phyloP scores from a whole-genome alignment of 768 basidiomycete species.

The Suillus plorans region DNA sequence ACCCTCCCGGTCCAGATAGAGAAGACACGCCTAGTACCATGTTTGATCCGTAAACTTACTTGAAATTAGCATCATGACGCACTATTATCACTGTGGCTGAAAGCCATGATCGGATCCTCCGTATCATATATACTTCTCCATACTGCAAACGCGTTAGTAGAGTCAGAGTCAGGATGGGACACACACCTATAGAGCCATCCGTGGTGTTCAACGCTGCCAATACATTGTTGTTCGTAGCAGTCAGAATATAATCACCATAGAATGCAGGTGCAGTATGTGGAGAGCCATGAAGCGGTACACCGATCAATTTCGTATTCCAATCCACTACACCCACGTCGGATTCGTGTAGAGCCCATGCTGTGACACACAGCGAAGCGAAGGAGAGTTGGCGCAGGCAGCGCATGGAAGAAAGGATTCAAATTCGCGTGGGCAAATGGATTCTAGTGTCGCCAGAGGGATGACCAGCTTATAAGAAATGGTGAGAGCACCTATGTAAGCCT shows the following conservation, averaged over 20 bases:
- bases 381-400: constrained; percentile 18
- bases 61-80: constrained; percentile 23
- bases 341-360: constrained; percentile 56
- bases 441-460: neutral
- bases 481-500: constrained; percentile 10
- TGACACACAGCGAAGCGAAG: constrained; percentile 18
- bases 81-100: constrained; percentile 61
- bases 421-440: neutral
- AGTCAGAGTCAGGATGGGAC: constrained; percentile 18
- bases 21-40: constrained; percentile 55
- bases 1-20: constrained; percentile 74
- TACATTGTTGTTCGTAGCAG: constrained; percentile 73
- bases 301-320: constrained; percentile 82
- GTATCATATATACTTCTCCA: constrained; percentile 83
- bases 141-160: constrained; percentile 37
- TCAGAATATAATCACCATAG: constrained; percentile 56
- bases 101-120: constrained; percentile 65
- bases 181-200: constrained; percentile 69
- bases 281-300: constrained; percentile 61
- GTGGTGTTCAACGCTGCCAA: constrained; percentile 68
- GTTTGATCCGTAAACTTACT: constrained; percentile 1
- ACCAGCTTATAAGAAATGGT: neutral
- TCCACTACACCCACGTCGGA: constrained; percentile 81
- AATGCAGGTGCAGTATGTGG: constrained; percentile 59
- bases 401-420: constrained; percentile 11